A percentile compares a stretch with the other conserved stretches of the same genome.
These are phyloP conservation scores for Mrakia frigida DNA, from an alignment of 768 basidiomycete genomes.

Conservation along the genomic window DNA sequence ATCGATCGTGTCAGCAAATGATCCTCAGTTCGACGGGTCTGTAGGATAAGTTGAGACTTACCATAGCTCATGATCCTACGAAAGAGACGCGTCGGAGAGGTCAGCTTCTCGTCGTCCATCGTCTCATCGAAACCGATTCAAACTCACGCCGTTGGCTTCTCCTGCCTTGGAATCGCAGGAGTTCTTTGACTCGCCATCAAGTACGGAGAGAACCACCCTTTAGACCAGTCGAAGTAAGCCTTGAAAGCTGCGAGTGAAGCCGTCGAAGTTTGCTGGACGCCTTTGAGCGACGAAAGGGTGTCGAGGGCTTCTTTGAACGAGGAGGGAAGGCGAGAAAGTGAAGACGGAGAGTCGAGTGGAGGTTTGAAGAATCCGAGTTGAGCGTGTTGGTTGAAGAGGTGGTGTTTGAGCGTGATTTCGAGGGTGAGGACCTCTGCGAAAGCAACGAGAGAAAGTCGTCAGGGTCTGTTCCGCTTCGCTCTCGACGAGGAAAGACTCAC, in stretches of 20 bases:
- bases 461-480: neutral
- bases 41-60: neutral
- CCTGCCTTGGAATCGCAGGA: neutral
- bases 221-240: constrained; percentile 1
- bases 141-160: neutral
- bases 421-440: neutral
- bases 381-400: neutral
- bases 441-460: too few relatives aligned
- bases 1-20: too few relatives aligned
- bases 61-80: neutral
- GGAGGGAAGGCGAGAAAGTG: neutral
- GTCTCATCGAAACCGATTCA: neutral
- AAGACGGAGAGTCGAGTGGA: neutral
- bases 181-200: constrained; percentile 1
- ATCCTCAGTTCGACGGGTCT: too few relatives aligned
- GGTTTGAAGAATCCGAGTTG: neutral
- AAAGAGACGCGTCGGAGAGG: too few relatives aligned
- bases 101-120: neutral
- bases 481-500: neutral
- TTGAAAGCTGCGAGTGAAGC: neutral
- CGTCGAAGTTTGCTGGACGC: neutral
- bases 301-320: neutral
- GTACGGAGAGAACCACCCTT: constrained; percentile 4
- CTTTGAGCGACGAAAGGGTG: neutral
- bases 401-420: neutral